A percentile compares a stretch with the other conserved stretches of the same genome.
Conservation (phyloP, 2,329 filamentous ascomycete species). For the Pseudogymnoascus sp. region DNA sequence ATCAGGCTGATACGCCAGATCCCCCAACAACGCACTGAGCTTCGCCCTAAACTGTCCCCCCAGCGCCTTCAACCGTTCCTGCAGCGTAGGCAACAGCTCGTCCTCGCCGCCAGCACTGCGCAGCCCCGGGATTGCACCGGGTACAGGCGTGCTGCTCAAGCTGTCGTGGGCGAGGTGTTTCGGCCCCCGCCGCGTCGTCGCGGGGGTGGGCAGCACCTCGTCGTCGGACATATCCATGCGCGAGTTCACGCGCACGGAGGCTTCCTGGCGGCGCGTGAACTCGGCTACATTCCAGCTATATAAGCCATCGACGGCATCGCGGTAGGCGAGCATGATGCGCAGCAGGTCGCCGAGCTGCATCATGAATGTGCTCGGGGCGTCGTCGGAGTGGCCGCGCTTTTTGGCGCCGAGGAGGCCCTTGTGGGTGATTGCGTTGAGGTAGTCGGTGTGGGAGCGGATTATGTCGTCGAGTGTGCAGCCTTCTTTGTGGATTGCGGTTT, state of each 20-base stretch:
- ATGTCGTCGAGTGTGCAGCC: constrained; percentile 91
- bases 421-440: constrained; percentile 89
- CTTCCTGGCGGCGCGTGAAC: constrained; percentile 85
- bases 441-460: constrained; percentile 83
- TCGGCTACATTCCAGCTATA: constrained; percentile 94
- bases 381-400: constrained; percentile 40
- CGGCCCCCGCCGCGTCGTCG: constrained; percentile 25
- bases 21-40: constrained; percentile 76
- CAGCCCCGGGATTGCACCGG: constrained; percentile 22
- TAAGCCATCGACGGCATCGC: constrained; percentile 85
- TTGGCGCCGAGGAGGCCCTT: constrained; percentile 85
- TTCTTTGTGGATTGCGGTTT: constrained; percentile 73
- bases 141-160: constrained; percentile 10
- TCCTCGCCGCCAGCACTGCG: constrained; percentile 38
- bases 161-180: constrained; percentile 12
- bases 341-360: constrained; percentile 86
- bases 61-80: constrained; percentile 64
- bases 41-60: constrained; percentile 69
- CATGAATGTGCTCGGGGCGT: constrained; percentile 69
- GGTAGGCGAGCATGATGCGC: constrained; percentile 88
- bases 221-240: constrained; percentile 31
- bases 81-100: constrained; percentile 66
- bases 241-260: constrained; percentile 63
- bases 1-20: constrained; percentile 87
- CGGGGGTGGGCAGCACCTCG: constrained; percentile 22